Evolutionary conservation across 345 rosid species (phyloP).

Genomic region (Noccaea caerulescens): DNA sequence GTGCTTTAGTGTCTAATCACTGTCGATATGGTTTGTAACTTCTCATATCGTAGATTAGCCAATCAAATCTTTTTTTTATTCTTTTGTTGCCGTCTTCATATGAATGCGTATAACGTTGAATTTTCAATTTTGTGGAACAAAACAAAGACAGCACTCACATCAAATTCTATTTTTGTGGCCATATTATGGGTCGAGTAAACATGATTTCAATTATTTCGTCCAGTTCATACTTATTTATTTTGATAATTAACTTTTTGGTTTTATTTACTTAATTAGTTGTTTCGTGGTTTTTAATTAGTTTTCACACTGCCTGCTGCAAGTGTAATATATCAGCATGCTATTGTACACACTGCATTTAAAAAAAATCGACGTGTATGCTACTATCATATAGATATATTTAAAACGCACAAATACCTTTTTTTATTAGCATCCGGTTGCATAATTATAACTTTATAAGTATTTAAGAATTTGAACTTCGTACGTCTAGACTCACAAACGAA

Average conservation of each 20-base stretch:
- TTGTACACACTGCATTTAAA: neutral
- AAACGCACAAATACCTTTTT: too few species aligned
- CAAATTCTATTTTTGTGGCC: neutral
- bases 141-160: constrained; percentile 27
- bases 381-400: neutral
- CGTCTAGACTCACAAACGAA: too few species aligned
- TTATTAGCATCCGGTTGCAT: too few species aligned
- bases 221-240: constrained; percentile 16
- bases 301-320: constrained; percentile 2
- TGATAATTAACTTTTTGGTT: neutral
- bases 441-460: too few species aligned
- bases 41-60: neutral
- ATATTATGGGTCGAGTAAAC: neutral
- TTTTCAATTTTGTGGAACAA: constrained; percentile 9
- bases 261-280: neutral
- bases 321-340: neutral
- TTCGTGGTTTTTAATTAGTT: constrained; percentile 14
- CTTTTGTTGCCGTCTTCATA: neutral
- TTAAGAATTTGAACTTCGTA: too few species aligned
- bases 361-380: neutral
- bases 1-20: neutral
- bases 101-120: constrained; percentile 10
- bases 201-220: constrained; percentile 1
- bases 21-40: neutral
- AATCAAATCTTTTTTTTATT: neutral